Base-by-base conservation (phyloP, 140 eudicot species). In the Cichorium intybus region DNA sequence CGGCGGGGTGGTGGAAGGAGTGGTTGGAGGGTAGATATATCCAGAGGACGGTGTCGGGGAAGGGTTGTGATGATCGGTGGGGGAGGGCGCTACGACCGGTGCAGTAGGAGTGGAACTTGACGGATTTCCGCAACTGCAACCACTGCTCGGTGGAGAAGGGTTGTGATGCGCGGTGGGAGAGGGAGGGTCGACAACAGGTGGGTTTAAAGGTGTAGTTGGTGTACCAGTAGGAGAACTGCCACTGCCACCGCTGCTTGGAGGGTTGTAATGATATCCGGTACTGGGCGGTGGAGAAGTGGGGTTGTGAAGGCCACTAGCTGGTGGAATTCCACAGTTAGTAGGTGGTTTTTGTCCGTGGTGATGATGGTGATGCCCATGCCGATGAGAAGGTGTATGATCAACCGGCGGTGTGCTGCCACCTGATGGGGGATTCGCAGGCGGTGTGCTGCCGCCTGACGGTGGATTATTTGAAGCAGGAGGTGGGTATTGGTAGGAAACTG, bases 241-340 rank as follows among this genome's bases (percentile, higher is more conserved):
- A 43, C 51, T 22, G 27, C 43, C 65, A 17, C 71, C 71, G 29
- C 34, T 22, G 26, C 57, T 62, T 10, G 88, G 76, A 17, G 80
- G 82, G 29, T 73, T 43, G 64, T 73, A 24, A 39, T 73, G 62
- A 35, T 70, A 70, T 20, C 72, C 75, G 23, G 71, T 17, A n/a
- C n/a, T n/a, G n/a, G 84, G 79, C 11, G 77, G 72, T 20, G 87
- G 28, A 16, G 91, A 79, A 24, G 79, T 20, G 7, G 84, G 82
- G 58, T 69, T 52, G 46, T 71, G 45, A 22, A 29, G 67, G 53
- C 86, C 84, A 33, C 76, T 75, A 10, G 26, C 0, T 24, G 90
- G 86, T 16, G 95, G 88, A 49, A 59, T 64, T 12, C 72, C 97
- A 23, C 97, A 89, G 62, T 83, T 79, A 16, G 77, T 59, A 1